Evolutionary conservation across 2,329 filamentous ascomycete genomes (phyloP), one percentile per base, ranked within the genome.

Genomic region (Trichoderma atrobrunneum): DNA sequence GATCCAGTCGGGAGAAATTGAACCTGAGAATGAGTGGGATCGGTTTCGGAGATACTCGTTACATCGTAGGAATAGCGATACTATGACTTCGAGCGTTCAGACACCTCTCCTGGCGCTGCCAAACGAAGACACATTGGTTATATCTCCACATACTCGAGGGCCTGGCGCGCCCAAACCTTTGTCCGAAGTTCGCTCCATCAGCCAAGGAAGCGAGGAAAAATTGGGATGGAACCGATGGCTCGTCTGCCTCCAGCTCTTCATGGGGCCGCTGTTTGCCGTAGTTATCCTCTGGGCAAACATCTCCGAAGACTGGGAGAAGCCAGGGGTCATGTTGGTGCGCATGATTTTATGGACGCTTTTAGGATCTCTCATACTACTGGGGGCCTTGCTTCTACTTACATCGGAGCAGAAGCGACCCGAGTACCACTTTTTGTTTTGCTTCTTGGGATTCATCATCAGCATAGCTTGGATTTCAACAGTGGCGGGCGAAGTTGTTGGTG

Each of bases 381-480:
- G 83, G 0, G 78, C 91, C 3, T 83, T 98, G 14, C 83, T 97
- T 3, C 73, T 89, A 5, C 90, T 90, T 24, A 97, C 95, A 0
- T 88, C 87, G 0, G 86, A 91, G 8, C 85, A 89, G 64, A 87
- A 86, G 39, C 90, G 91, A 34, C 92, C 93, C 0, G 89, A 87
- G 74, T 93, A 93, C 81, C 92, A 95, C 72, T 91, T 91, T 63
- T 78, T 95, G 28, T 86, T 98, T 60, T 97, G 94, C 79, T 93
- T 97, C 78, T 84, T 97, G 43, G 96, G 97, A 7, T 99, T 99
- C 79, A 85, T 92, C 10, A 97, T 98, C 72, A 91, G 92, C 74
- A 96, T 98, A 72, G 92, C 93, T 28, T 99, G 97, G 96, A 98
- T 98, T 76, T 96, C 94, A 51, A 96, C 94, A 1, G 94, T 99